Base-by-base conservation (phyloP, 2,329 filamentous ascomycete genomes). In the Pyricularia pennisetigena region DNA sequence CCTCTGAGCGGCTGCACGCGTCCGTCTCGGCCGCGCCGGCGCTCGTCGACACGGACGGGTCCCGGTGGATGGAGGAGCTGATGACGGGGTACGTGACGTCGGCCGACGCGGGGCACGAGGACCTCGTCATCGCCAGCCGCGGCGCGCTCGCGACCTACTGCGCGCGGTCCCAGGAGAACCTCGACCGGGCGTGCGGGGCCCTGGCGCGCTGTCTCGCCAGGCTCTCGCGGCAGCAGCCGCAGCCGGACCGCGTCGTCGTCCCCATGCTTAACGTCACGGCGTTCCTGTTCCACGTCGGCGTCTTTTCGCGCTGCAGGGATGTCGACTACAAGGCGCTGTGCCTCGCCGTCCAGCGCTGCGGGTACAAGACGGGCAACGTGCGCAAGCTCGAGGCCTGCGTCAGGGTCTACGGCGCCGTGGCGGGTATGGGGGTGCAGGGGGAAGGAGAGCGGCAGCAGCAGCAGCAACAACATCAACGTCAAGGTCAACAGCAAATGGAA, bases 301-400 rank as follows among this genome's bases (percentile, higher is more conserved):
- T 83, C 66, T 81, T 84, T 71, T 80, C 78, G 76, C 76, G 73
- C 29, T 80, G 76, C 71, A 72, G 73, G 10, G 72, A 72, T 6
- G 71, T 82, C 20, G 79, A 82, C 71, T 75, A 82, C 75, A 86
- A 86, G 70, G 82, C 77, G 7, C 79, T 97, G 3, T 92, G 93
- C 69, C 81, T 88, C 7, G 82, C 88, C 49, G 86, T 90, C 4
- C 92, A 96, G 74, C 93, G 90, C 77, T 85, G 91, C 0, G 91
- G 94, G 71, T 94, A 91, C 80, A 94, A 94, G 78, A 91, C 90
- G 0, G 88, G 90, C 24, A 95, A 92, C 75, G 86, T 97, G 62
- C 86, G 89, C 66, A 94, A 95, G 76, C 83, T 98, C 1, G 86
- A 92, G 75, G 90, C 92, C 0, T 92, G 91, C 26, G 81, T 96